Evolutionary conservation across 805 yeast genomes (phyloP).

Genomic region (Kodamaea restingae): DNA sequence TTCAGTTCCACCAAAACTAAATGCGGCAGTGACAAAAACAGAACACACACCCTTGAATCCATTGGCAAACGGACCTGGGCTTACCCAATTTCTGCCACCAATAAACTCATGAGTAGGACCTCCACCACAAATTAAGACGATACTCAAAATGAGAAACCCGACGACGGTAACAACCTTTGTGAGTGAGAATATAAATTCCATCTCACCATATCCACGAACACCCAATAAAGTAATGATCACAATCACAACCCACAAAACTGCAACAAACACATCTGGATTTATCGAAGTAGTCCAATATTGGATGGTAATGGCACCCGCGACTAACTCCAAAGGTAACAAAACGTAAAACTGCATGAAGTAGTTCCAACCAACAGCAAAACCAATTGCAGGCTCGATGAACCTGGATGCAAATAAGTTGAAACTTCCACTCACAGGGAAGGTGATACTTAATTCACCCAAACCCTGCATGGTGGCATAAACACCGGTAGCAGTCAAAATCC

Average conservation of each 20-base stretch:
- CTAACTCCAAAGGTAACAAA: slow-evolving; percentile 55
- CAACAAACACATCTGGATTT: slow-evolving; percentile 59
- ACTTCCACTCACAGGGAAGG: slow-evolving; percentile 52
- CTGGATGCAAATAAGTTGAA: slow-evolving; percentile 48
- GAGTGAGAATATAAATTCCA: slow-evolving; percentile 48
- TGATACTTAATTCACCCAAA: slow-evolving; percentile 50
- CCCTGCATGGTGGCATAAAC: slow-evolving; percentile 31
- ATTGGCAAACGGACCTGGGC: slow-evolving; percentile 65
- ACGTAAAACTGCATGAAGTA: slow-evolving; percentile 56
- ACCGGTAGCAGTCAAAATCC: slow-evolving; percentile 22
- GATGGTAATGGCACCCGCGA: slow-evolving; percentile 58
- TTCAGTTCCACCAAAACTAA: slow-evolving; percentile 72
- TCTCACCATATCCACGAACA: slow-evolving; percentile 53
- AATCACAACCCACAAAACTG: slow-evolving; percentile 48
- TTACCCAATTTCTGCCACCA: slow-evolving; percentile 56
- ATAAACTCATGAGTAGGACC: slow-evolving; percentile 48
- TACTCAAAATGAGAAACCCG: slow-evolving; percentile 50
- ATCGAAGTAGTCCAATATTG: slow-evolving; percentile 51
- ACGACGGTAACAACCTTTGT: slow-evolving; percentile 47
- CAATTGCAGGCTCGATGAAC: slow-evolving; percentile 53
- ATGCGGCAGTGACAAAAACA: slow-evolving; percentile 71
- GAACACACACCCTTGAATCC: slow-evolving; percentile 68
- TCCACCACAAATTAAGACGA: slow-evolving; percentile 53
- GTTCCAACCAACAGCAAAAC: slow-evolving; percentile 53
- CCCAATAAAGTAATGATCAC: slow-evolving; percentile 48